Base-by-base conservation (phyloP, 495 filamentous ascomycete species). In the Stereocaulon alpinum region DNA sequence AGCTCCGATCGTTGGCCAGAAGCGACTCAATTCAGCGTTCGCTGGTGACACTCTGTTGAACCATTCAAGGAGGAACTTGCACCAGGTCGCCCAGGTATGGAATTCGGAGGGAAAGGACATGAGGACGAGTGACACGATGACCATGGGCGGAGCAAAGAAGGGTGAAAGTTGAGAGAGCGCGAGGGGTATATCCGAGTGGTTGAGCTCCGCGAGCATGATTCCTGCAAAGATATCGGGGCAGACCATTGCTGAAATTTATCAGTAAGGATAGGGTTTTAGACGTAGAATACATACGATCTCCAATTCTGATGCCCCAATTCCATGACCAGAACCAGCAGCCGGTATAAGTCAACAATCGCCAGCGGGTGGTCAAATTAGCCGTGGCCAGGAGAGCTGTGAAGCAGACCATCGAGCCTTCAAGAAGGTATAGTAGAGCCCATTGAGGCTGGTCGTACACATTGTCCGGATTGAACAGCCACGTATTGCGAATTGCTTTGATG, bases 61-160 rank as follows among this genome's bases (percentile, higher is more conserved):
- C 9, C 73, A 48, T 6, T 73, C 51, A 42, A 73, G 67, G 66
- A 85, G 78, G 56, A 69, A 63, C 20, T 71, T 64, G 5, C 83
- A 86, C 84, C 84, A 87, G 22, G 68, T 66, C 18, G 74, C 68
- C 77, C 77, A 83, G 65, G 81, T 76, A 0, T 76, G 73, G 58
- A 82, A 74, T 32, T 80, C 72, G 63, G 82, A 81, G 14, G 84
- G 84, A 58, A 80, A 86, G 7, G 78, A 80, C 58, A 76, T 77
- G 27, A 86, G 69, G 53, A 80, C 68, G 18, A 86, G 75, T 58
- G 83, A 82, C 40, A 73, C 20, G 54, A 73, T 54, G 20, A 76
- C 58, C 59, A 83, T 71, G 29, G 76, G 55, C 14, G 68, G 64
- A 17, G 77, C 66, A 42, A 85, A 66, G 37, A 79, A 47, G 34